Percentiles rank a stretch among this genome's conserved stretches.
These are phyloP conservation scores for Evansstolkia leycettana DNA, from an alignment of 495 filamentous ascomycete genomes.

Conservation along the genomic window DNA sequence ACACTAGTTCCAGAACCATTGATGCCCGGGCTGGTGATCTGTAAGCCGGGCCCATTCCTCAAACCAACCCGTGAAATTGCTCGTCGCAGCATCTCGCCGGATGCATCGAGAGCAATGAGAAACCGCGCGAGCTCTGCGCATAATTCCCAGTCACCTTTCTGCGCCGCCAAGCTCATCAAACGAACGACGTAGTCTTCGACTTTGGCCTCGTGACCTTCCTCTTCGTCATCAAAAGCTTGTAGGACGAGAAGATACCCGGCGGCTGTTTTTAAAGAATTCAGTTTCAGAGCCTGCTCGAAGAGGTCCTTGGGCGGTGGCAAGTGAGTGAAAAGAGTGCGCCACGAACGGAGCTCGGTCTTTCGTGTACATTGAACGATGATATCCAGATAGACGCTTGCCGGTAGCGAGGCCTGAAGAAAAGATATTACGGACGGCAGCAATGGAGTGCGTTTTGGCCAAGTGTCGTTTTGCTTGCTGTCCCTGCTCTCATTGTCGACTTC, in stretches of 20 bases:
- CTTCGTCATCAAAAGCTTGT: conserved; percentile 82
- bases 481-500: conserved; percentile 72
- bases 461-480: conserved; percentile 33
- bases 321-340: conserved; percentile 84
- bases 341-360: conserved; percentile 91
- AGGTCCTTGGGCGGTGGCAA: conserved; percentile 80
- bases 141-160: conserved; percentile 86
- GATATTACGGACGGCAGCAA: conserved; percentile 78
- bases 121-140: conserved; percentile 93
- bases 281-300: conserved; percentile 80
- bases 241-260: conserved; percentile 93
- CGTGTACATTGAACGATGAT: conserved; percentile 95
- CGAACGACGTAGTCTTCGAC: conserved; percentile 56
- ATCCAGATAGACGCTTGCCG: conserved; percentile 64
- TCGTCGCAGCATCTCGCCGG: conserved; percentile 66
- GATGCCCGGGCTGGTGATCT: conserved; percentile 2
- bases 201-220: conserved; percentile 53
- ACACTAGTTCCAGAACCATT: conserved; percentile 19
- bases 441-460: conserved; percentile 34
- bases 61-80: conserved; percentile 60
- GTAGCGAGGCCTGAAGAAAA: conserved; percentile 75
- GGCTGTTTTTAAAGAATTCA: conserved; percentile 83
- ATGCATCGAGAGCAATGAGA: conserved; percentile 80
- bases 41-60: conserved; percentile 7
- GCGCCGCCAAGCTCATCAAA: conserved; percentile 68